A percentile compares a stretch with the other conserved stretches of the same genome.
These are phyloP conservation scores for Eucalyptus curtisii DNA, from an alignment of 345 rosid genomes.

Conservation along the genomic window DNA sequence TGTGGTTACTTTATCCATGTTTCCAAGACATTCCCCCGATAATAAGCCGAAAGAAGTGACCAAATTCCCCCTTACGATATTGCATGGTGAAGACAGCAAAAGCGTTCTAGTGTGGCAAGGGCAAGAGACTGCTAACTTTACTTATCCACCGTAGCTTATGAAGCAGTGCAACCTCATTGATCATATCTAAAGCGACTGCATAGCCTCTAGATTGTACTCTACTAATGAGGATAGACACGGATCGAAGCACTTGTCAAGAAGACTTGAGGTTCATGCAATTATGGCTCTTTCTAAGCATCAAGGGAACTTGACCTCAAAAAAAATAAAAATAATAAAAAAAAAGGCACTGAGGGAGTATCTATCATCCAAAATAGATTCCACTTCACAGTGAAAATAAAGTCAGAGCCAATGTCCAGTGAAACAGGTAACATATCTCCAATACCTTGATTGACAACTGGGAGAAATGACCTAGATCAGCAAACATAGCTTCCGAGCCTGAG, in stretches of 20 bases:
- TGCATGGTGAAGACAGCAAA: background rate
- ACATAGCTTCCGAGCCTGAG: conserved; percentile 98
- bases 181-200: background rate
- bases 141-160: background rate
- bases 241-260: background rate
- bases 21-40: background rate
- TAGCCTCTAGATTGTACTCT: background rate
- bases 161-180: background rate
- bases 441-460: conserved; percentile 89
- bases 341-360: background rate
- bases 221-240: background rate
- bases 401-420: background rate
- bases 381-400: background rate
- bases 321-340: background rate
- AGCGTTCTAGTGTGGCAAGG: background rate
- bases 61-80: background rate
- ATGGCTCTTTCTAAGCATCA: background rate
- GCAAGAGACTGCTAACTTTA: background rate
- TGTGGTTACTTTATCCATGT: background rate
- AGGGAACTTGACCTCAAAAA: background rate
- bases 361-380: background rate
- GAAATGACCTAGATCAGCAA: conserved; percentile 98
- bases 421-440: background rate
- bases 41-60: background rate
- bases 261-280: background rate